Conservation (phyloP, 305 asterid species). For the Withania somnifera region DNA sequence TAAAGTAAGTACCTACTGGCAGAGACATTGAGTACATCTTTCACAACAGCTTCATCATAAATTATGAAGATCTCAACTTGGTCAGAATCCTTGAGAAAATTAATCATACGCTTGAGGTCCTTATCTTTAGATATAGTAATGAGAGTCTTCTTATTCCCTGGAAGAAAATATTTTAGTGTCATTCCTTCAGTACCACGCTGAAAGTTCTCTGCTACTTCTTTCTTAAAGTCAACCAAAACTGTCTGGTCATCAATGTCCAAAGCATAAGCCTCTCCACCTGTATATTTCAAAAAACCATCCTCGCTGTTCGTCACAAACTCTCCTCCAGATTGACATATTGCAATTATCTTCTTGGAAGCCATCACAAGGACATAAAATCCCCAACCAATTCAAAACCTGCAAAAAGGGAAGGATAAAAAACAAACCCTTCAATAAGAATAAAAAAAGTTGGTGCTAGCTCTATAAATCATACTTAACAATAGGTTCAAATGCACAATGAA, state of each 20-base stretch:
- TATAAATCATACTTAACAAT: neutral
- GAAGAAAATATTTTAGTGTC: slow-evolving; percentile 14
- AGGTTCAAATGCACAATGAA: neutral
- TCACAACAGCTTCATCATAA: slow-evolving; percentile 1
- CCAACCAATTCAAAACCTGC: neutral
- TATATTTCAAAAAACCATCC: slow-evolving; percentile 11
- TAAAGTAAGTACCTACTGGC: slow-evolving; percentile 10
- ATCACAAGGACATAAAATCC: neutral
- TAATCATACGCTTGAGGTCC: slow-evolving; percentile 12
- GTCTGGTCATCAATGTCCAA: slow-evolving; percentile 8
- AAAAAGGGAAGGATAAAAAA: neutral
- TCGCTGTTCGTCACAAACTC: slow-evolving; percentile 11
- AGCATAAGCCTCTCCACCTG: slow-evolving; percentile 20
- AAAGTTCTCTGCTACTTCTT: slow-evolving; percentile 11
- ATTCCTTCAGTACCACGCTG: slow-evolving; percentile 1
- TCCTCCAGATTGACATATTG: slow-evolving; percentile 19
- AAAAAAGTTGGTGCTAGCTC: neutral
- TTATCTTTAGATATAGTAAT: slow-evolving; percentile 14
- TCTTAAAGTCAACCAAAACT: slow-evolving; percentile 1
- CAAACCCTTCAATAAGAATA: neutral
- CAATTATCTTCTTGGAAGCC: slow-evolving; percentile 11
- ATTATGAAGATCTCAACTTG: slow-evolving; percentile 15
- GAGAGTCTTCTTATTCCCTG: slow-evolving; percentile 12
- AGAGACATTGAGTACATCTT: neutral
- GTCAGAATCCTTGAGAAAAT: slow-evolving; percentile 3